Percentiles rank a stretch among this genome's conserved stretches.
These are phyloP conservation scores for Aspergillus panamensis DNA, from an alignment of 495 filamentous ascomycete genomes.

Conservation along the genomic window DNA sequence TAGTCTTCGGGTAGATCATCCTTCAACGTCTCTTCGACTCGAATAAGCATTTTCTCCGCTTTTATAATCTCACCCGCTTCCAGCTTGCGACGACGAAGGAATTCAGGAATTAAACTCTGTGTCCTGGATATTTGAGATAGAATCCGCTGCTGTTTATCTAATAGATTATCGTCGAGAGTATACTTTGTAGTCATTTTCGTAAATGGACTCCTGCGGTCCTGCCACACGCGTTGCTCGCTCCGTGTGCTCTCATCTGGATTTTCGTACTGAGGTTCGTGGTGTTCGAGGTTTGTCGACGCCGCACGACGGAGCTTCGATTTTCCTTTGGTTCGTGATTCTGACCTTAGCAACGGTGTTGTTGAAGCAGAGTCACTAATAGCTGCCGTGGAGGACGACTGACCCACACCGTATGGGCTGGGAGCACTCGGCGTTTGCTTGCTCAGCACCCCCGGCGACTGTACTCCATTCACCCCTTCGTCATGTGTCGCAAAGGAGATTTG, in stretches of 20 bases:
- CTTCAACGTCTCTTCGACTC: constrained; percentile 56
- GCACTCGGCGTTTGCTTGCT: constrained; percentile 19
- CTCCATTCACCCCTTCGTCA: not conserved
- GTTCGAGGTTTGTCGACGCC: constrained; percentile 27
- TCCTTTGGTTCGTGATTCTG: constrained; percentile 20
- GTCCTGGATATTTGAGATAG: constrained; percentile 37
- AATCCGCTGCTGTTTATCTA: constrained; percentile 37
- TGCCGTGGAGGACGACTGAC: constrained; percentile 22
- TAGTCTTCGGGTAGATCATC: constrained; percentile 58
- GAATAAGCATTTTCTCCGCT: constrained; percentile 71
- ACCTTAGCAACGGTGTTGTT: constrained; percentile 34
- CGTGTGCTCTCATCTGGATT: constrained; percentile 13
- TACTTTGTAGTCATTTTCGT: constrained; percentile 36
- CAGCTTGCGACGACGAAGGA: constrained; percentile 37
- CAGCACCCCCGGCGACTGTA: constrained; percentile 4
- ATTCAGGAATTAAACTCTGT: constrained; percentile 38
- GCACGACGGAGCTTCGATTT: constrained; percentile 25
- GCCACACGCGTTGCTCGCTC: not conserved
- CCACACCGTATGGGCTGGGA: constrained; percentile 20
- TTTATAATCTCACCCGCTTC: constrained; percentile 66
- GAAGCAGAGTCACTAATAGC: constrained; percentile 40
- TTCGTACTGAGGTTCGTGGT: constrained; percentile 37
- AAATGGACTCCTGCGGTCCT: constrained; percentile 18
- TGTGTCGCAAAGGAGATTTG: constrained; percentile 1
- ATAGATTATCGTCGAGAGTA: constrained; percentile 46